Conservation (phyloP, 768 basidiomycete species). For the Heimioporus sp. region DNA sequence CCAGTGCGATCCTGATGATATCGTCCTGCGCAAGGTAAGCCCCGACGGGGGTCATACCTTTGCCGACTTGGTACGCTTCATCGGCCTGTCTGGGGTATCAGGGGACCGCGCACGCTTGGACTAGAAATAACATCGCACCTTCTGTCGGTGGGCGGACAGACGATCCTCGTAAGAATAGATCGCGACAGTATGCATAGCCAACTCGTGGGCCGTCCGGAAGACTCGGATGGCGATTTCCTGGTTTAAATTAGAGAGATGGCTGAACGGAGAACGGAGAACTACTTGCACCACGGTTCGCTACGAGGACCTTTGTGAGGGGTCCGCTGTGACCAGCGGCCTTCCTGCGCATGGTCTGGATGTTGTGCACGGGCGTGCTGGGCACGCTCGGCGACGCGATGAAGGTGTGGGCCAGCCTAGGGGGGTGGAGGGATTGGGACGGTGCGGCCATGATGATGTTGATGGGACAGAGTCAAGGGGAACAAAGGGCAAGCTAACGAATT, state of each 20-base stretch:
- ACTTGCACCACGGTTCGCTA: constrained; percentile 88
- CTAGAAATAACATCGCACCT: constrained; percentile 53
- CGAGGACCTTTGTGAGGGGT: constrained; percentile 87
- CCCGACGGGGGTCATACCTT: constrained; percentile 91
- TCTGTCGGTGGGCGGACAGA: constrained; percentile 95
- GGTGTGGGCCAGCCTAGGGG: constrained; percentile 68
- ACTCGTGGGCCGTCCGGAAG: constrained; percentile 96
- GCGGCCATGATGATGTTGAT: constrained; percentile 27
- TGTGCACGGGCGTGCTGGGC: constrained; percentile 85
- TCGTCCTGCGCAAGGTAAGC: constrained; percentile 98
- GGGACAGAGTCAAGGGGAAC: constrained; percentile 9
- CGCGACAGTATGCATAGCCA: constrained; percentile 98
- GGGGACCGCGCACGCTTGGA: constrained; percentile 27
- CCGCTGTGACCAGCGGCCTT: constrained; percentile 90
- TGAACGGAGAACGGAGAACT: constrained; percentile 3
- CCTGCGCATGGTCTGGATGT: constrained; percentile 86
- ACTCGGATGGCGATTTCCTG: constrained; percentile 99
- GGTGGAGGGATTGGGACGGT: constrained; percentile 50
- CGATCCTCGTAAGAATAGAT: constrained; percentile 98
- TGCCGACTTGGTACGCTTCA: constrained; percentile 98
- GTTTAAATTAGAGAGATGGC: constrained; percentile 6
- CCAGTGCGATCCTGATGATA: constrained; percentile 93
- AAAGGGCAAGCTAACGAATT: background rate
- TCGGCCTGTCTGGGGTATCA: constrained; percentile 62
- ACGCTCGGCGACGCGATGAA: constrained; percentile 74